Evolutionary conservation across 805 yeast species (phyloP), one percentile per base, ranked within the genome.

Genomic region (Monosporozyma aerobia): DNA sequence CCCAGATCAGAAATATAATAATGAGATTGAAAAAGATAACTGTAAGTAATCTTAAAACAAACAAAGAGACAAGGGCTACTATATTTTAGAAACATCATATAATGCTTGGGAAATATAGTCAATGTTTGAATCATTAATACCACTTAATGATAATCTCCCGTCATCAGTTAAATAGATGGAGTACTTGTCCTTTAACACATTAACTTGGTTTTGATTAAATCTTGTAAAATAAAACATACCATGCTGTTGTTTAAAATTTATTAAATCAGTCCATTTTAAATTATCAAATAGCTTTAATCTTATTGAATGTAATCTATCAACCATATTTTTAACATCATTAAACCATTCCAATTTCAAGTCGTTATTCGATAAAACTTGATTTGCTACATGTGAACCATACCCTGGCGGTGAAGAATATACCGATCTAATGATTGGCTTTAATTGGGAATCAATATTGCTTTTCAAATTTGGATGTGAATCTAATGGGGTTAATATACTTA

Each of bases 151-250:
- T 67, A 92, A 81, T 67, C 99, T 83, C 40, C 98, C 98, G 69
- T 90, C 94, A 56, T 81, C 77, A 30, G 97, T 89, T 61, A 94
- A 80, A 69, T 92, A 92, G 41, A 92, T 84, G 16, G 87, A 81
- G 70, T 74, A 83, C 68, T 87, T 82, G 50, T 78, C 74, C 67
- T 86, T 84, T 63, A 92, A 76, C 56, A 75, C 71, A 54, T 80
- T 75, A 48, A 88, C 92, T 72, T 90, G 95, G 49, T 78, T 81
- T 46, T 80, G 74, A 33, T 71, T 67, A 56, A 92, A 77, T 7
- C 97, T 96, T 37, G 97, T 90, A 75, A 79, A 92, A 63, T 92
- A 87, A 73, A 92, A 92, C 98, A 92, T 92, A 62, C 99, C 99
- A 68, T 92, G 85, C 71, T 92, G 98, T 35, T 57, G 59, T 16